Evolutionary conservation across 495 filamentous ascomycete species (phyloP), one percentile per base, ranked within the genome.

Genomic region (Daldinia decipiens): DNA sequence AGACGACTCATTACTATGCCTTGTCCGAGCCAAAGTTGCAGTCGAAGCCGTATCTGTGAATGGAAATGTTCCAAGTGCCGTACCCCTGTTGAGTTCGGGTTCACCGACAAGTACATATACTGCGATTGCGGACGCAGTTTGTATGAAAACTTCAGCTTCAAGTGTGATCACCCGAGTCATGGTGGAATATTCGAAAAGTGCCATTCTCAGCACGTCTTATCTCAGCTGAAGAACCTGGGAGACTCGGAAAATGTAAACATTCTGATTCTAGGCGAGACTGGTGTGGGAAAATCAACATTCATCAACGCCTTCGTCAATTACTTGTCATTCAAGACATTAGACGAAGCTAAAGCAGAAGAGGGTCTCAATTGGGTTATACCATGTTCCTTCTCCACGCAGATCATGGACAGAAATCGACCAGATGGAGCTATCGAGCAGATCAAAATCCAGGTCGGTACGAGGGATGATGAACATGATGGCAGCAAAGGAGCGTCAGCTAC

Each of bases 261-360:
- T 34, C 21, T 58, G 9, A 39, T 58, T 24, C 9, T 58, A 13
- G 55, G 55, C 13, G 55, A 58, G 32, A 58, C 55, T 4, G 55
- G 55, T 12, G 55, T 58, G 9, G 55, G 55, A 1, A 58, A 58
- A 9, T 58, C 55, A 2, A 58, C 55, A 15, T 58, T 58, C 31
- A 58, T 58, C 17, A 58, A 58, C 19, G 55, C 55, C 17, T 58
- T 58, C 12, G 32, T 58, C 34, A 58, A 58, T 39, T 58, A 58
- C 55, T 36, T 58, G 29, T 26, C 21, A 2, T 39, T 36, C 55
- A 34, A 58, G 8, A 40, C n/a, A 5, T 17, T 58, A 5, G 55
- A 58, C 1, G 34, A 39, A 38, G 55, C 55, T 12, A 32, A 36
- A 32, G 32, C 21, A 6, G 31, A 17, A 38, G 31, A 58, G 21